Percentiles rank a stretch among this genome's conserved stretches.
phyloP scores from a whole-genome alignment of 176 grass and related monocot genomes.

The Musa troglodytarum region DNA sequence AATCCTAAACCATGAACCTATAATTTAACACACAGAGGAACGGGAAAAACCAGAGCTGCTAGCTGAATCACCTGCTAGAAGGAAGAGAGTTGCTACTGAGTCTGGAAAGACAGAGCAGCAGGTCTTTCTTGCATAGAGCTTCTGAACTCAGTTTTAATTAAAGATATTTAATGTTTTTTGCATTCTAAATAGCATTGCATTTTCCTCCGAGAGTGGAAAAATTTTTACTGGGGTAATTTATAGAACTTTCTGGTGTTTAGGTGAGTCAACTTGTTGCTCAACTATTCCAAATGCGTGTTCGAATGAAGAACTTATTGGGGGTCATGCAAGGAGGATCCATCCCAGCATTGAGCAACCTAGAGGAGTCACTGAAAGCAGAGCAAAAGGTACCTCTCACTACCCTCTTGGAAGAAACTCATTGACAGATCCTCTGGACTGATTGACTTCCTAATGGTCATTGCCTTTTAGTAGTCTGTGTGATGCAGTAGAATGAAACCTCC shows the following conservation, averaged over 20 bases:
- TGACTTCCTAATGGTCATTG: neutral
- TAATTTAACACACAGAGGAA: conserved; percentile 47
- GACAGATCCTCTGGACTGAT: neutral
- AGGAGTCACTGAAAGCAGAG: conserved; percentile 68
- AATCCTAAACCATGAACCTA: neutral
- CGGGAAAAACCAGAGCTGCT: conserved; percentile 66
- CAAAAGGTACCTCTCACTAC: conserved; percentile 41
- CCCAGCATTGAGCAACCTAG: conserved; percentile 52
- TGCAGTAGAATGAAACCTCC: neutral
- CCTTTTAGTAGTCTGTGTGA: neutral
- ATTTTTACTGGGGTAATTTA: neutral
- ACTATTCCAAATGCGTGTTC: conserved; percentile 76
- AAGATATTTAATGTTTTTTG: neutral
- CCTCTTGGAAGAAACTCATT: neutral
- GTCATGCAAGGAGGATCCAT: conserved; percentile 69
- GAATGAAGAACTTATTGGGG: conserved; percentile 97
- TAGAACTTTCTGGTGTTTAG: conserved; percentile 27
- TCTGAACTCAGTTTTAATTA: neutral
- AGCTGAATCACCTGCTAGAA: conserved; percentile 28
- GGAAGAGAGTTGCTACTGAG: conserved; percentile 61
- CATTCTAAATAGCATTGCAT: neutral
- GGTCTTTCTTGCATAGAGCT: conserved; percentile 27
- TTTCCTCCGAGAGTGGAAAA: neutral
- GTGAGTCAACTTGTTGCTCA: conserved; percentile 85
- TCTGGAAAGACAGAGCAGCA: conserved; percentile 86